Evolutionary conservation across 805 yeast genomes (phyloP).

Genomic region (Yamadazyma sp.): DNA sequence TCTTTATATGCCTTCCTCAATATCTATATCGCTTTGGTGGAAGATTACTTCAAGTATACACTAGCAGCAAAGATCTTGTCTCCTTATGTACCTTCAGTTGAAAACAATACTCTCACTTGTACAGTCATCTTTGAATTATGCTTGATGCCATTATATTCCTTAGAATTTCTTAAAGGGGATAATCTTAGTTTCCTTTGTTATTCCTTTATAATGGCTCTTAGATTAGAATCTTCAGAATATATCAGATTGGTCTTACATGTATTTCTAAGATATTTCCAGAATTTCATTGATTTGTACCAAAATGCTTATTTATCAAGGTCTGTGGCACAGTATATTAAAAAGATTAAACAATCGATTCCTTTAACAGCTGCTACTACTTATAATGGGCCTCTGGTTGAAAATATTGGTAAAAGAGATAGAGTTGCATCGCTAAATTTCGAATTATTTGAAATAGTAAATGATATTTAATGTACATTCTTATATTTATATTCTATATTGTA

Average conservation of each 20-base stretch:
- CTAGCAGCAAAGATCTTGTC: conserved; percentile 11
- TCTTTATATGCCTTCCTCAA: conserved; percentile 28
- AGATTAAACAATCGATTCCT: neutral
- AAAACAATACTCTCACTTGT: conserved; percentile 7
- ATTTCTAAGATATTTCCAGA: neutral
- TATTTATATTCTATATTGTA: conserved; percentile 1
- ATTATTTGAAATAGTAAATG: conserved; percentile 19
- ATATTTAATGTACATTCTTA: conserved; percentile 6
- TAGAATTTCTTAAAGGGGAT: neutral
- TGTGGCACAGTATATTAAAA: too few species aligned
- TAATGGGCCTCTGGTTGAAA: too few species aligned
- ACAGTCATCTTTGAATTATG: conserved; percentile 2
- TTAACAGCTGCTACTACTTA: neutral
- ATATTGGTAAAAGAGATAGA: conserved; percentile 15
- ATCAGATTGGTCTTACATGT: neutral
- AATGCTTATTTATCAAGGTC: too few species aligned
- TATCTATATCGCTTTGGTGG: conserved; percentile 17
- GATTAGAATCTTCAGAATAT: conserved; percentile 11
- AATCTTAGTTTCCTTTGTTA: conserved; percentile 3
- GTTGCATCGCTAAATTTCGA: conserved; percentile 25
- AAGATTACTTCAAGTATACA: conserved; percentile 16
- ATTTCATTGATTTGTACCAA: neutral
- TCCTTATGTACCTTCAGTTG: conserved; percentile 17
- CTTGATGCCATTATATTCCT: conserved; percentile 5
- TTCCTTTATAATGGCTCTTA: conserved; percentile 4